These are phyloP conservation scores for Chalciporus sp. DNA, from an alignment of 1,284 basidiomycete species.

Conservation along the genomic window DNA sequence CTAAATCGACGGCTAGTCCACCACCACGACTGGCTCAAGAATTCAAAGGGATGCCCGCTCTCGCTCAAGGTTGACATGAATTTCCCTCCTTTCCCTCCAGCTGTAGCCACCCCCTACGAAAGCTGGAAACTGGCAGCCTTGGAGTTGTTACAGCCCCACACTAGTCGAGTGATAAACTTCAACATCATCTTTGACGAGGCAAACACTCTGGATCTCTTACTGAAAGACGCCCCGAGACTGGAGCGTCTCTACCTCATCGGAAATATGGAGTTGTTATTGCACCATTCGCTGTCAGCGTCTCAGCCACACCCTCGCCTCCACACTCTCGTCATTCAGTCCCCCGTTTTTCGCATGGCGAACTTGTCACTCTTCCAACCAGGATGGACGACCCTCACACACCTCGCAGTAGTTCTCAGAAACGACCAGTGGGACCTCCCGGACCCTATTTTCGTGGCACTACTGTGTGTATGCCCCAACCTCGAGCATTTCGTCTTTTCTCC, in stretches of 20 bases:
- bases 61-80: constrained; percentile 20
- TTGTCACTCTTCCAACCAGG: constrained; percentile 14
- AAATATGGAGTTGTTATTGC: constrained; percentile 2
- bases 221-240: constrained; percentile 19
- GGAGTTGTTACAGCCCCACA: constrained; percentile 23
- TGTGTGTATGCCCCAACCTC: constrained; percentile 17
- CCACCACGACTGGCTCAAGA: neutral
- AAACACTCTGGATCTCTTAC: constrained; percentile 10
- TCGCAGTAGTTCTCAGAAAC: constrained; percentile 9
- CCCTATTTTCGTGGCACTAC: constrained; percentile 13
- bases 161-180: constrained; percentile 10
- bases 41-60: neutral
- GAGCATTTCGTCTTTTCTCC: constrained; percentile 16
- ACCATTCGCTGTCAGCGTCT: constrained; percentile 2
- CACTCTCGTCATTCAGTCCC: constrained; percentile 9
- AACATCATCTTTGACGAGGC: constrained; percentile 16
- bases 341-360: neutral
- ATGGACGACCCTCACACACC: constrained; percentile 15
- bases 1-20: neutral
- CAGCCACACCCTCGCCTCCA: constrained; percentile 11
- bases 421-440: neutral
- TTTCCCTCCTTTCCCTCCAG: neutral
- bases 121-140: constrained; percentile 21
- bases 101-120: neutral
- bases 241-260: constrained; percentile 22